A percentile compares a stretch with the other conserved stretches of the same genome.
Conservation (phyloP, 2,329 filamentous ascomycete species). For the Claviceps capensis region DNA sequence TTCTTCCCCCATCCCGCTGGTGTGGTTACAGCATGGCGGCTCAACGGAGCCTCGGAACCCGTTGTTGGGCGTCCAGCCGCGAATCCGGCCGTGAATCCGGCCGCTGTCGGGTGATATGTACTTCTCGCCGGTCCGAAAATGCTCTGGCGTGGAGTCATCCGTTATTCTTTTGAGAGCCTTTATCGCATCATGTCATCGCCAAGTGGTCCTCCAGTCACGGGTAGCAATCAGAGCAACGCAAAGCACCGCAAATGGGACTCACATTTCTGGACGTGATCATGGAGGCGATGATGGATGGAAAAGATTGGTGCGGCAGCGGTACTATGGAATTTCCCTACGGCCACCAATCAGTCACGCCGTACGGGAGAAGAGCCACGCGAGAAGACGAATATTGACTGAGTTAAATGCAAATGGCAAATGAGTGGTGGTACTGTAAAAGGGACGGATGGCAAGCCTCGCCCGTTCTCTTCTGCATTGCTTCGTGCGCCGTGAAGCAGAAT, state of each 20-base stretch:
- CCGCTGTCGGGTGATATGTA: not conserved
- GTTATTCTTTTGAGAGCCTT: not conserved
- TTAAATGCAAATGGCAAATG: no score
- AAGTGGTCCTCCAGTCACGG: not conserved
- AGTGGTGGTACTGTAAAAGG: no score
- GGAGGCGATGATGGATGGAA: no score
- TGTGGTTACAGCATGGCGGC: not conserved
- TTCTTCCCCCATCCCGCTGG: not conserved
- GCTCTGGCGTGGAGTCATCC: not conserved
- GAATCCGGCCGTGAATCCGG: not conserved
- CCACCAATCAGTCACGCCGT: not conserved
- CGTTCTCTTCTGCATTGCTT: no score
- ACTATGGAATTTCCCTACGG: not conserved
- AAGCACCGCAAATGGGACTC: no score
- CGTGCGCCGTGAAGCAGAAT: no score
- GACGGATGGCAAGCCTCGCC: no score
- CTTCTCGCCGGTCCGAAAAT: not conserved
- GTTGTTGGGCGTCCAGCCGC: not conserved
- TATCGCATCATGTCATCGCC: not conserved
- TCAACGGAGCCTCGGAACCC: not conserved
- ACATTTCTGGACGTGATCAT: no score
- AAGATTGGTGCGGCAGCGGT: no score
- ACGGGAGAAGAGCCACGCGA: no score
- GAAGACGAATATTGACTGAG: no score
- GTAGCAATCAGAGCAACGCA: not conserved